Conservation (phyloP, 2,329 filamentous ascomycete genomes). For the Colletotrichum sp. region DNA sequence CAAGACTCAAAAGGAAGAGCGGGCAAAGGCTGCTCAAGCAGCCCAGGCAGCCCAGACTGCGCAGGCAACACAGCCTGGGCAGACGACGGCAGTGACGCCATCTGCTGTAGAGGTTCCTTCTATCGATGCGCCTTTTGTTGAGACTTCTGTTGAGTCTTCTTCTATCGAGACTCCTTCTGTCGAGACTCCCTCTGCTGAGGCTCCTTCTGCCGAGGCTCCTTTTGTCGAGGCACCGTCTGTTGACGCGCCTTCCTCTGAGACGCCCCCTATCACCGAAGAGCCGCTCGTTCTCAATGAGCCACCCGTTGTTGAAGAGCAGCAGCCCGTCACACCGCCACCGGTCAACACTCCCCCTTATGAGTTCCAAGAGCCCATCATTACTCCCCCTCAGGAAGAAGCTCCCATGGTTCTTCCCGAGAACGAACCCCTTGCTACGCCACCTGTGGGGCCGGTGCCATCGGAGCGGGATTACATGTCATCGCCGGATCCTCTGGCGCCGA, state of each 20-base stretch:
- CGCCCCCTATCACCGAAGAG: conserved; percentile 16
- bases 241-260: conserved; percentile 11
- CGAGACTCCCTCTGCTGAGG: not conserved
- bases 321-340: not conserved
- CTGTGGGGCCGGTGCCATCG: not conserved
- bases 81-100: conserved; percentile 25
- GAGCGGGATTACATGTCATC: not conserved
- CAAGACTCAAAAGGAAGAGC: conserved; percentile 62
- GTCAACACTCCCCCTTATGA: conserved; percentile 4
- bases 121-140: not conserved
- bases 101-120: not conserved
- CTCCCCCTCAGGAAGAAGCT: conserved; percentile 4
- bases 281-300: conserved; percentile 4
- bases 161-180: not conserved
- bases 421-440: not conserved
- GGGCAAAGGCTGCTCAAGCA: conserved; percentile 36
- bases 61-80: not conserved
- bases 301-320: not conserved
- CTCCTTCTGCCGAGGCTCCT: not conserved
- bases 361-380: not conserved
- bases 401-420: not conserved
- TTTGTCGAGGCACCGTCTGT: not conserved
- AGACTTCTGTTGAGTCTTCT: not conserved
- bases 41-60: not conserved
- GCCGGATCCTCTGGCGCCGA: not conserved